These are phyloP conservation scores for Podospora comata DNA, from an alignment of 495 filamentous ascomycete genomes.

Conservation along the genomic window DNA sequence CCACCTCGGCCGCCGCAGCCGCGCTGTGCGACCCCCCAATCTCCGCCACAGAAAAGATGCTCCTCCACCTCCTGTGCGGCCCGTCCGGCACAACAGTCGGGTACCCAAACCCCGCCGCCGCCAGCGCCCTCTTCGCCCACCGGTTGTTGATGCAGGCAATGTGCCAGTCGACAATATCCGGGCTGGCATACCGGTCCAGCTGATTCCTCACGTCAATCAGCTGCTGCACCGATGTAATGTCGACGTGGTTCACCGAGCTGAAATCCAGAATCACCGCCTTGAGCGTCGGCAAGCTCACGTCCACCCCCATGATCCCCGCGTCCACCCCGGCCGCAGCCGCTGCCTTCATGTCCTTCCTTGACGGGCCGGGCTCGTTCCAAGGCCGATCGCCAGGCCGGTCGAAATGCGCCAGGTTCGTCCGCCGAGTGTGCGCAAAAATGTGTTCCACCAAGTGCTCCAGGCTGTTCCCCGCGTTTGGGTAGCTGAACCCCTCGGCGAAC, in stretches of 20 bases:
- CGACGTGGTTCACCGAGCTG: constrained; percentile 92
- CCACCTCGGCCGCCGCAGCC: constrained; percentile 52
- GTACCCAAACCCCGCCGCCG: constrained; percentile 89
- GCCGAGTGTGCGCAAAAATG: constrained; percentile 74
- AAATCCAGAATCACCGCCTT: constrained; percentile 96
- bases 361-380: constrained; percentile 92
- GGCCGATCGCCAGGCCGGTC: constrained; percentile 75
- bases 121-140: constrained; percentile 94
- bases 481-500: constrained; percentile 95
- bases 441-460: constrained; percentile 71
- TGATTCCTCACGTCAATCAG: constrained; percentile 98
- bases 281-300: constrained; percentile 63
- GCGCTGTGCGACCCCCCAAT: constrained; percentile 70
- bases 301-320: constrained; percentile 41
- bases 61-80: constrained; percentile 72
- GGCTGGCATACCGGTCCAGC: constrained; percentile 80
- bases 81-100: constrained; percentile 57
- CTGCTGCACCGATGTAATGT: constrained; percentile 90
- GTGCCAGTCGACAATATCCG: constrained; percentile 91
- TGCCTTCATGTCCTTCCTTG: constrained; percentile 34
- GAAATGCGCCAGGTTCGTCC: constrained; percentile 66
- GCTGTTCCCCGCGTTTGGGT: constrained; percentile 90
- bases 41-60: constrained; percentile 94
- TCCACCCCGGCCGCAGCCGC: constrained; percentile 36
- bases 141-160: constrained; percentile 92